Base-by-base conservation (phyloP, 2,329 filamentous ascomycete genomes). In the Epichloe sibirici region DNA sequence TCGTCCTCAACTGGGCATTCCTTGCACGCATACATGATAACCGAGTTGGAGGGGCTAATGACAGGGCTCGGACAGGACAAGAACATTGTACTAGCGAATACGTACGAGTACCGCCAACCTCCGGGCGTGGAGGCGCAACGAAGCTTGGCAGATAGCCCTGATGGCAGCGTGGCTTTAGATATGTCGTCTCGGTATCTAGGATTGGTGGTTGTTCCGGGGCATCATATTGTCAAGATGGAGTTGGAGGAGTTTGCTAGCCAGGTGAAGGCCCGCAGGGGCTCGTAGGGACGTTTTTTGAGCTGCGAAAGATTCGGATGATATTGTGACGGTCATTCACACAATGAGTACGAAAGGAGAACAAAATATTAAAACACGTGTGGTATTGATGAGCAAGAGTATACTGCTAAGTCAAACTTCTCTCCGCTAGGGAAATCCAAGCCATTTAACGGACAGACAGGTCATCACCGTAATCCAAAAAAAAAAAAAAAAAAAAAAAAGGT, bases 121-220 rank as follows among this genome's bases (percentile, higher is more conserved):
- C 78, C 81, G 2, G 65, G 70, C 17, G 70, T 75, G 42, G 74
- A 51, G 60, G 70, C 3, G 66, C 69, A 9, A 70, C 71, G 51
- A 65, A 69, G 38, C 63, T 65, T 17, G 58, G 58, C 17, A 46
- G 58, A 62, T n/a, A 62, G 63, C 13, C 61, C 61, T 2, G 70
- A 71, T 3, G 68, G 66, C 23, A 73, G 69, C 13, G 63, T 85
- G 52, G 79, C 77, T 56, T 69, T 88, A 51, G 79, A 89, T 60
- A 87, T 95, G 83, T 85, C 81, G 28, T 90, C 86, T 59, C 82
- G 93, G 51, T 95, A 89, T 64, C 79, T 98, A 23, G 93, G 93
- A 0, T 71, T 97, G 28, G 83, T 98, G 3, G 90, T 96, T 25
- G 81, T 98, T 4, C 93, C 93, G 0, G 90, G 91, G 0, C 74